A percentile compares a stretch with the other conserved stretches of the same genome.
phyloP scores from a whole-genome alignment of 257 asterid genomes.

The Salvia rosmarinus region DNA sequence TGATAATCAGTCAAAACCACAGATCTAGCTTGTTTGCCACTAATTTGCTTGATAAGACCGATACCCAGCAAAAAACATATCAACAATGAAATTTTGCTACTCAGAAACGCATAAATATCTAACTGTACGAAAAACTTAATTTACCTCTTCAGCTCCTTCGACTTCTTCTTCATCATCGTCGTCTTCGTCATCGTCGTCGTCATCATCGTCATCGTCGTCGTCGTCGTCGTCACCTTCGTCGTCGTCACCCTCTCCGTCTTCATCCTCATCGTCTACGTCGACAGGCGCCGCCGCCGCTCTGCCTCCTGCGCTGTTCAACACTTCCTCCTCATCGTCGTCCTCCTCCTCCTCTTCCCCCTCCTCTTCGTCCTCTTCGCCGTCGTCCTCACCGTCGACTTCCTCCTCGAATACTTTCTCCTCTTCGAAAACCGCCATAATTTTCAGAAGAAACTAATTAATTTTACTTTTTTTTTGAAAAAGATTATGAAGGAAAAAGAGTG shows the following conservation, averaged over 20 bases:
- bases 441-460: conserved; percentile 30
- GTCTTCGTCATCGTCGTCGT: conserved; percentile 53
- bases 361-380: conserved; percentile 38
- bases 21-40: conserved; percentile 31
- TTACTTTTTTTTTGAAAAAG: neutral
- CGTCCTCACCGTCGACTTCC: conserved; percentile 45
- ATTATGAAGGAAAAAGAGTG: conserved; percentile 32
- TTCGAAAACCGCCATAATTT: conserved; percentile 58
- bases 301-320: conserved; percentile 38
- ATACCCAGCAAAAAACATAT: neutral
- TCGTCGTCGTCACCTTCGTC: conserved; percentile 51
- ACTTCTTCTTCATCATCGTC: conserved; percentile 49
- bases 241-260: conserved; percentile 45
- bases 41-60: no score
- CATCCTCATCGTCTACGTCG: conserved; percentile 53
- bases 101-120: no score
- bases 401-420: conserved; percentile 52
- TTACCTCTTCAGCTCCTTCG: conserved; percentile 51
- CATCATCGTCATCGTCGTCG: conserved; percentile 55
- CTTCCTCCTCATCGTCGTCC: conserved; percentile 43
- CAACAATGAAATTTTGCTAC: neutral
- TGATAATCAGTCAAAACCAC: no score
- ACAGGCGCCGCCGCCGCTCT: conserved; percentile 30
- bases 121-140: neutral
- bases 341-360: conserved; percentile 38